Percentiles rank a stretch among this genome's conserved stretches.
phyloP scores from a whole-genome alignment of 805 yeast species.

The Ogataea glucozyma region DNA sequence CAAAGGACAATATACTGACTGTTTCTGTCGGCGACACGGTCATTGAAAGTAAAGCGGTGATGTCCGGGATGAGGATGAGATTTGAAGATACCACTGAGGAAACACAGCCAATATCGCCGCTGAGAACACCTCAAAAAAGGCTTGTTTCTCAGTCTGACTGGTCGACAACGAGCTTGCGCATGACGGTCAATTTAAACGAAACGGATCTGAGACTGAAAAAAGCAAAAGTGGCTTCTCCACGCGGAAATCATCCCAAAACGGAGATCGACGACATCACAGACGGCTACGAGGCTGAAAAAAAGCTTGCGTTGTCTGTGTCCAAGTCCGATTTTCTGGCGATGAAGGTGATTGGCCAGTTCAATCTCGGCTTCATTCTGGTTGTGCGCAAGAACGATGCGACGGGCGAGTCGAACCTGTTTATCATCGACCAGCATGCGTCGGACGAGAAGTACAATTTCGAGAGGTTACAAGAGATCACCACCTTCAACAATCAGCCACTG shows the following conservation, averaged over 20 bases:
- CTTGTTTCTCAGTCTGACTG: slow-evolving; percentile 2
- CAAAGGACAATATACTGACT: slow-evolving; percentile 8
- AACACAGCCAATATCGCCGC: background rate
- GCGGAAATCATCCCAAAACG: background rate
- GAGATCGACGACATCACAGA: slow-evolving; percentile 46
- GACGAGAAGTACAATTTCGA: slow-evolving; percentile 96
- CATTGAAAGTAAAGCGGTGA: slow-evolving; percentile 5
- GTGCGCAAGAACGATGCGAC: slow-evolving; percentile 42
- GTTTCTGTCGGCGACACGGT: slow-evolving; percentile 12
- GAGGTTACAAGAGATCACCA: slow-evolving; percentile 52
- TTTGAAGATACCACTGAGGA: slow-evolving; percentile 3
- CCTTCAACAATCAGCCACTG: slow-evolving; percentile 68
- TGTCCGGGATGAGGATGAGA: background rate
- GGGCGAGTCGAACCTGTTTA: slow-evolving; percentile 62
- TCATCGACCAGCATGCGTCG: slow-evolving; percentile 96
- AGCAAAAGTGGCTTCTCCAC: background rate
- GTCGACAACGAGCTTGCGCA: slow-evolving; percentile 9
- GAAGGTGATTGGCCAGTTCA: slow-evolving; percentile 90
- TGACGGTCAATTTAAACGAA: slow-evolving; percentile 2
- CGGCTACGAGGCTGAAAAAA: slow-evolving; percentile 54
- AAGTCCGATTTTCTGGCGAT: slow-evolving; percentile 74
- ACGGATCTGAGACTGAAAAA: slow-evolving; percentile 5
- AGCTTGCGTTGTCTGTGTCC: slow-evolving; percentile 58
- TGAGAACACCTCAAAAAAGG: slow-evolving; percentile 1
- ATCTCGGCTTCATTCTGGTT: slow-evolving; percentile 89